A percentile compares a stretch with the other conserved stretches of the same genome.
Conservation (phyloP, 345 rosid species). For the Hibiscus trionum region DNA sequence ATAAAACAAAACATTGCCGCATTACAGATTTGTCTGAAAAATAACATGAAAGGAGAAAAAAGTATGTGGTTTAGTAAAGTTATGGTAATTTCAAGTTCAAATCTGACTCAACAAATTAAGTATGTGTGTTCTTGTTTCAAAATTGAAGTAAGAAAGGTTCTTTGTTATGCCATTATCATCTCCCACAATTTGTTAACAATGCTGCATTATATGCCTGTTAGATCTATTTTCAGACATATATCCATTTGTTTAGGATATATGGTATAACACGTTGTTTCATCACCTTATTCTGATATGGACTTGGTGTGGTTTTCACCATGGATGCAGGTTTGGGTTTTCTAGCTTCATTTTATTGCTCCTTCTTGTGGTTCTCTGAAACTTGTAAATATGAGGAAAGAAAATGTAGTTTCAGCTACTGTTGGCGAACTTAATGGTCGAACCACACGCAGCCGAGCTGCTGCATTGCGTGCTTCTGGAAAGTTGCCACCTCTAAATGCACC, state of each 20-base stretch:
- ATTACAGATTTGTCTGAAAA: not conserved
- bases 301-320: not conserved
- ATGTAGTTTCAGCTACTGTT: constrained; percentile 21
- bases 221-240: not conserved
- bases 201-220: not conserved
- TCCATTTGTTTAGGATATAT: not conserved
- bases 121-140: not conserved
- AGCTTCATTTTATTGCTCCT: constrained; percentile 15
- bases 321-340: constrained; percentile 20
- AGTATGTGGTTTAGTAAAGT: not conserved
- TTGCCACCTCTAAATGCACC: constrained; percentile 27
- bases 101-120: not conserved
- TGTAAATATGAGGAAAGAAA: constrained; percentile 51
- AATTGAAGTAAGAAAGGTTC: not conserved
- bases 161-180: not conserved
- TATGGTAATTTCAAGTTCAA: not conserved
- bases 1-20: not conserved
- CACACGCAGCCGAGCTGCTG: constrained; percentile 69
- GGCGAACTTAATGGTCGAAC: constrained; percentile 38
- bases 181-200: too few species aligned
- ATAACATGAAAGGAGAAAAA: not conserved
- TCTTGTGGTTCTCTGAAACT: constrained; percentile 24
- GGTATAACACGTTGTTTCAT: not conserved
- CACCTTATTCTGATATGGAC: not conserved
- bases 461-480: constrained; percentile 34